phyloP scores from a whole-genome alignment of 371 early-diverging fungal genomes.

The Mucor irregularis region DNA sequence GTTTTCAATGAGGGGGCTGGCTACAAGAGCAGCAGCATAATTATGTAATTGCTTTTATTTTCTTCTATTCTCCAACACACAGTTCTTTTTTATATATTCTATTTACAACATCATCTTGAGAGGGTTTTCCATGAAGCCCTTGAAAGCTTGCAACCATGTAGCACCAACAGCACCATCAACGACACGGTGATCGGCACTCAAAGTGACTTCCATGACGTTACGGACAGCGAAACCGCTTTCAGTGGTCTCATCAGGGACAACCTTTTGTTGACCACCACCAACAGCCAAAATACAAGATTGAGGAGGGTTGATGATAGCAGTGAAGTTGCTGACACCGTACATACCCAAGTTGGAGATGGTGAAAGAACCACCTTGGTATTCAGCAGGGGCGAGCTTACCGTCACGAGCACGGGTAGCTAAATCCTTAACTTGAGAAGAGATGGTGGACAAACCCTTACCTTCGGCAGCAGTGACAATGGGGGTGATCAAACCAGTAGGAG shows the following conservation, averaged over 20 bases:
- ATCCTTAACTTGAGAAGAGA: conserved; percentile 84
- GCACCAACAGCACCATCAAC: conserved; percentile 97
- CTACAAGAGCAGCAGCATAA: too few relatives aligned
- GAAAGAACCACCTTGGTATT: conserved; percentile 96
- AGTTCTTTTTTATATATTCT: conserved; percentile 1
- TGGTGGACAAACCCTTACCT: conserved; percentile 81
- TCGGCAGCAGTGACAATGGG: conserved; percentile 91
- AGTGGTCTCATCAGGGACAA: conserved; percentile 75
- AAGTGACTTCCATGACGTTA: conserved; percentile 84
- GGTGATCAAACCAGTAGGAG: conserved; percentile 94
- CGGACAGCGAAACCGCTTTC: conserved; percentile 63
- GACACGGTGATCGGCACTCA: conserved; percentile 95
- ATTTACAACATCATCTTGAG: conserved; percentile 90
- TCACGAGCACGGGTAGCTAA: conserved; percentile 86
- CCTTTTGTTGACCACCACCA: conserved; percentile 81
- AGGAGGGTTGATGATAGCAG: conserved; percentile 98
- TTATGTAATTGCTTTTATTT: too few relatives aligned
- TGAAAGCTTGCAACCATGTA: conserved; percentile 90
- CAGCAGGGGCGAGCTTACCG: conserved; percentile 90
- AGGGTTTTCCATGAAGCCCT: conserved; percentile 95
- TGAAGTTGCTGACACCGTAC: conserved; percentile 93
- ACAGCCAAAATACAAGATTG: conserved; percentile 95
- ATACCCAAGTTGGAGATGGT: conserved; percentile 98
- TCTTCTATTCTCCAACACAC: background rate
- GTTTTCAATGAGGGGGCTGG: too few relatives aligned